phyloP scores from a whole-genome alignment of 148 eudicot genomes.

The Talinum fruticosum region DNA sequence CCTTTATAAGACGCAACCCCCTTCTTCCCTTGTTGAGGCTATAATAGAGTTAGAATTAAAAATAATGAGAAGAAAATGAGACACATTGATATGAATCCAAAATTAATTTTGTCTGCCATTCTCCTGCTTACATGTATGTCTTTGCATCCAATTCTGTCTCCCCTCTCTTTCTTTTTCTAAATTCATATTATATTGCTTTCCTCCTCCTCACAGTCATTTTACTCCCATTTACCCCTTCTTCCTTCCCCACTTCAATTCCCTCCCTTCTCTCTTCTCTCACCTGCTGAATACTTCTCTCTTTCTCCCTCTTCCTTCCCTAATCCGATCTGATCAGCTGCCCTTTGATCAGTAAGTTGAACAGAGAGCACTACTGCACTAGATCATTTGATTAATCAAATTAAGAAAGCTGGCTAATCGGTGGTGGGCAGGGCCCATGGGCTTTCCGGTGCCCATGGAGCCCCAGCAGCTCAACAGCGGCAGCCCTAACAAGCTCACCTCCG shows the following conservation, averaged over 20 bases:
- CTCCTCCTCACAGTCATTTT: neutral
- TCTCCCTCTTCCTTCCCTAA: neutral
- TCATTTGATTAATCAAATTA: neutral
- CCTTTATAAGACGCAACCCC: neutral
- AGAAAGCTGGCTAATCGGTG: neutral
- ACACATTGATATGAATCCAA: neutral
- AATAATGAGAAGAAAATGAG: neutral
- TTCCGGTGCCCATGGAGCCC: slow-evolving; percentile 2
- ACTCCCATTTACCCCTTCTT: neutral
- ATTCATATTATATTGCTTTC: neutral
- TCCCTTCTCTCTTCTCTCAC: no score
- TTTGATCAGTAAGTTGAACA: no score
- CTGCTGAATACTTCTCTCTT: no score
- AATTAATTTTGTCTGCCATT: neutral
- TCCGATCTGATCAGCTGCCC: neutral
- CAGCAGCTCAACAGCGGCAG: neutral
- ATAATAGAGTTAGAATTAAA: no score
- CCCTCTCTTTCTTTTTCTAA: neutral
- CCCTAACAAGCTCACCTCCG: neutral
- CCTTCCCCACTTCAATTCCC: no score
- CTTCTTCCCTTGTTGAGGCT: neutral
- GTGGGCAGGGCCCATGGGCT: slow-evolving; percentile 11
- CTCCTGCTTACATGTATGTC: neutral
- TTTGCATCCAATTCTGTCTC: neutral
- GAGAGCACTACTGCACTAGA: no score